Evolutionary conservation across 1,284 basidiomycete species (phyloP).

Genomic region (Gomphus bonarii): DNA sequence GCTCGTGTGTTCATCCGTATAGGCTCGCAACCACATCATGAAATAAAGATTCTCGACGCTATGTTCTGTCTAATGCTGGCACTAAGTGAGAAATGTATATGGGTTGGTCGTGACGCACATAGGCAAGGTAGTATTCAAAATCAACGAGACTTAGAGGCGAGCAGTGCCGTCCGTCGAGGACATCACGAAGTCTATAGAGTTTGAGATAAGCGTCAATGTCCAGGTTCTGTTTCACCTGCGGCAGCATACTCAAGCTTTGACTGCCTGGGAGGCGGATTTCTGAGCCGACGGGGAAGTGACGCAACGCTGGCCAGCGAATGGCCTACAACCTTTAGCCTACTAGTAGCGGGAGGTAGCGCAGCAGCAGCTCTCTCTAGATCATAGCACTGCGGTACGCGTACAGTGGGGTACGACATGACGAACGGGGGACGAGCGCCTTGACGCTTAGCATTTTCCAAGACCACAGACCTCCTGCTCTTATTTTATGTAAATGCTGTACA

Average conservation of each 20-base stretch:
- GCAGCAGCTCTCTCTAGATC: neutral
- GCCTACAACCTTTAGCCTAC: neutral
- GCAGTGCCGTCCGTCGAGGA: neutral
- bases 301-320: neutral
- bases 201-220: neutral
- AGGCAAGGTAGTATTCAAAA: neutral
- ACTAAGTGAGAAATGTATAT: neutral
- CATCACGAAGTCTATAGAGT: neutral
- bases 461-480: neutral
- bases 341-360: neutral
- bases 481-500: neutral
- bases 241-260: neutral
- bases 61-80: neutral
- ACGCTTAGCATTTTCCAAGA: neutral
- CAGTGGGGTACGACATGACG: neutral
- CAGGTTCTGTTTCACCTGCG: too few species aligned
- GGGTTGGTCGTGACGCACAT: neutral
- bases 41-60: slow-evolving; percentile 3
- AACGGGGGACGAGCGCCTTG: neutral
- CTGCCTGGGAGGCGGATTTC: neutral
- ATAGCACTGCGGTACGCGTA: neutral
- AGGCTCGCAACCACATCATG: neutral
- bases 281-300: neutral
- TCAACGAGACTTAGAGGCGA: neutral
- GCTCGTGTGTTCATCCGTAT: neutral